Conservation (phyloP, 352 stramenopile genomes). For the Phytophthora podocarpi region DNA sequence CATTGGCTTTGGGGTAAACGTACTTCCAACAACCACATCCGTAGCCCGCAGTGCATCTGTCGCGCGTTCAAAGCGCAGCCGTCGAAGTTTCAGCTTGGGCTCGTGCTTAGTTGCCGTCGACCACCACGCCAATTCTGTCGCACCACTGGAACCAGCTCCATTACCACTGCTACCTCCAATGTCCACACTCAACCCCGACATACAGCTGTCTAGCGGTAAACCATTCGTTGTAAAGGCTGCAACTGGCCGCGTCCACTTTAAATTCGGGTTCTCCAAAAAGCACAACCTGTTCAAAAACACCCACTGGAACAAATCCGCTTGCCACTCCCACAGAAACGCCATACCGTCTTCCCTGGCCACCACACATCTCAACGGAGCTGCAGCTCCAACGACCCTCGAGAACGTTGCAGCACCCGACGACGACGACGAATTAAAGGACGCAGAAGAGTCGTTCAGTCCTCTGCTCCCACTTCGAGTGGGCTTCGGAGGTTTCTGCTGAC, state of each 20-base stretch:
- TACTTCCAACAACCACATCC: conserved; percentile 71
- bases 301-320: conserved; percentile 77
- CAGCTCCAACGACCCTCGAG: conserved; percentile 14
- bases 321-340: conserved; percentile 88
- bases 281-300: conserved; percentile 84
- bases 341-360: conserved; percentile 80
- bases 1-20: conserved; percentile 42
- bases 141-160: conserved; percentile 28
- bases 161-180: neutral
- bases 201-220: conserved; percentile 33
- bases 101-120: conserved; percentile 66
- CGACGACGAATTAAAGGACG: conserved; percentile 17
- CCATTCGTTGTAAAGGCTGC: conserved; percentile 57
- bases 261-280: conserved; percentile 82
- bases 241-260: conserved; percentile 82
- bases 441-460: conserved; percentile 16
- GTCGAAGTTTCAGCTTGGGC: conserved; percentile 68
- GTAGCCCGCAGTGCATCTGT: conserved; percentile 73
- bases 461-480: conserved; percentile 9
- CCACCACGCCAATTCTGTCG: conserved; percentile 79
- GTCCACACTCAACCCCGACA: neutral
- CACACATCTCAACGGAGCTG: conserved; percentile 62
- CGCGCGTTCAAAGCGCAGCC: conserved; percentile 73
- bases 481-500: conserved; percentile 1
- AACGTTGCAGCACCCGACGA: neutral